Percentiles rank a stretch among this genome's conserved stretches.
These are phyloP conservation scores for Rhynchosporium graminicola DNA, from an alignment of 2,329 filamentous ascomycete species.

Conservation along the genomic window DNA sequence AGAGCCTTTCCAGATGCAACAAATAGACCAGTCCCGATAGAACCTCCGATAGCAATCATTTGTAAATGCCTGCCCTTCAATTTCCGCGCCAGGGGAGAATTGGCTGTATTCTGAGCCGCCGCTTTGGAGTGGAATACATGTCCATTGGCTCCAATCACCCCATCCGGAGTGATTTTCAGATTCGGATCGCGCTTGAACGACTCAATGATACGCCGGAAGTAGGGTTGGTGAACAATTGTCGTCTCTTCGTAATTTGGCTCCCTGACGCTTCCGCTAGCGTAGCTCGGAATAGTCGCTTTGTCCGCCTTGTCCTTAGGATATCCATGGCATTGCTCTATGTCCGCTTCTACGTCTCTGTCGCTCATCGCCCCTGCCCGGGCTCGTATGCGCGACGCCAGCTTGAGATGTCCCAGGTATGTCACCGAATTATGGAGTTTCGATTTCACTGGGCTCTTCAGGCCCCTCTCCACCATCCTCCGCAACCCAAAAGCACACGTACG, in stretches of 20 bases:
- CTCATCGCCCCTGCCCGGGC: constrained; percentile 7
- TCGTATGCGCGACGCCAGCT: neutral
- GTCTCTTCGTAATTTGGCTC: constrained; percentile 34
- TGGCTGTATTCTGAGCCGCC: constrained; percentile 63
- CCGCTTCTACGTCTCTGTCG: constrained; percentile 19
- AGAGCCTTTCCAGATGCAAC: constrained; percentile 74
- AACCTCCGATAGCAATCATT: constrained; percentile 97
- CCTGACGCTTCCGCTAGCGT: constrained; percentile 28
- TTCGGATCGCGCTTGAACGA: constrained; percentile 38
- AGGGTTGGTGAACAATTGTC: constrained; percentile 24
- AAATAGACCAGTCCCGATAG: constrained; percentile 85
- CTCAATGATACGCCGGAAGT: constrained; percentile 30
- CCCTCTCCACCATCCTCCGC: neutral
- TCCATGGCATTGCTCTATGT: constrained; percentile 23
- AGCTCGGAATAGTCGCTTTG: constrained; percentile 21
- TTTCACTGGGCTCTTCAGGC: constrained; percentile 1
- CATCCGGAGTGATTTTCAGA: constrained; percentile 52
- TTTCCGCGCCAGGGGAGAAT: constrained; percentile 72
- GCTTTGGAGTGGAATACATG: constrained; percentile 61
- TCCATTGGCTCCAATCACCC: constrained; percentile 36
- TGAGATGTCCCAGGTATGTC: neutral
- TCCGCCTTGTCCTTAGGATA: neutral
- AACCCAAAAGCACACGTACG: neutral
- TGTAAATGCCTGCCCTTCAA: constrained; percentile 85
- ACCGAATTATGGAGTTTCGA: neutral